Evolutionary conservation across 2,329 filamentous ascomycete species (phyloP), one percentile per base, ranked within the genome.

Genomic region (Colletotrichum incanum): DNA sequence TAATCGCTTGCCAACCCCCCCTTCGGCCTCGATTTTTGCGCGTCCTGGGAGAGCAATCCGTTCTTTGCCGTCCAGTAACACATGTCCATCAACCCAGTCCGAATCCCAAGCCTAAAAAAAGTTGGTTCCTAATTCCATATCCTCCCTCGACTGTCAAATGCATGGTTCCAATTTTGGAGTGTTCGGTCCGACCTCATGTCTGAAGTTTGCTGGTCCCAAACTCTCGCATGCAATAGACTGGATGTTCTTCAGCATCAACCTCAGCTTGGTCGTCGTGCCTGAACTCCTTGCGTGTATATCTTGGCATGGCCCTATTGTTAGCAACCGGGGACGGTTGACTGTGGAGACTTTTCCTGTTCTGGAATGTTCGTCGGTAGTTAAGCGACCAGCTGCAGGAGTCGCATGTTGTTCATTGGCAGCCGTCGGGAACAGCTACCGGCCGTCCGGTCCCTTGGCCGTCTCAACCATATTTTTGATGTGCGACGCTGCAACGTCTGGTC

Each of bases 301-400:
- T 71, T 67, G 67, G 67, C 67, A 47, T 47, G 39, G 23, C 64
- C 55, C 67, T 71, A 71, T 55, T 67, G 63, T 71, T 71, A 71
- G 67, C 47, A 71, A 61, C 63, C 28, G 55, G 67, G 45, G 41
- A 60, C 47, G 55, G 62, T 49, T 71, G 63, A 47, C 20, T 58
- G 65, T 69, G 69, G 69, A 34, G 56, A 43, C 62, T 34, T 54
- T 43, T 58, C 69, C 65, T 43, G 41, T 72, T 69, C 59, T 72
- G 69, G 59, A 68, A 72, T 20, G 50, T 72, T 71, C 65, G 58
- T 71, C 69, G 65, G 69, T 63, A 71, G 56, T 63, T 50, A 49
- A 50, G 34, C 49, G 64, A 50, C 58, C 59, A 37, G 45, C 64
- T 62, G 65, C 65, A 55, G 50, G 9, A 41, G 43, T 54, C 39